These are phyloP conservation scores for Neonothopanus nambi DNA, from an alignment of 1,284 basidiomycete species.

Conservation along the genomic window DNA sequence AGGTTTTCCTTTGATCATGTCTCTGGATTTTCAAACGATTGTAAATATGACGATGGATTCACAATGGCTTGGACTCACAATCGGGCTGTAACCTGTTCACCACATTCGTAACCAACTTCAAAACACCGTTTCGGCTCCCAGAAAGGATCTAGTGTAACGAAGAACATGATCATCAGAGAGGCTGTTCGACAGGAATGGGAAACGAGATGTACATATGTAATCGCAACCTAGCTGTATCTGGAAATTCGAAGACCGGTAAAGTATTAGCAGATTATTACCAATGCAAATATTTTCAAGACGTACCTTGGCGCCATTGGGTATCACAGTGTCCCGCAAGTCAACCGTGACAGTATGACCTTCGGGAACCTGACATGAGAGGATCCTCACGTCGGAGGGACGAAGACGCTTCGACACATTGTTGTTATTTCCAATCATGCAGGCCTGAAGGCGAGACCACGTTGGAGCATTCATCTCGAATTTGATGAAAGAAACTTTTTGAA, in stretches of 20 bases:
- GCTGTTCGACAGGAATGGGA: background rate
- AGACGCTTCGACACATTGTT: background rate
- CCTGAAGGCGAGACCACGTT: slow-evolving; percentile 6
- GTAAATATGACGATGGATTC: too few species aligned
- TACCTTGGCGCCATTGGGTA: background rate
- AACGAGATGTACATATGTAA: background rate
- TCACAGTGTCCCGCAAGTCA: background rate
- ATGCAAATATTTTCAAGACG: background rate
- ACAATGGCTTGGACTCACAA: too few species aligned
- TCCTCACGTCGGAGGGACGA: background rate
- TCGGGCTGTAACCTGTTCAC: too few species aligned
- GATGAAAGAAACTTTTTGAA: background rate
- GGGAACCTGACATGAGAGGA: background rate
- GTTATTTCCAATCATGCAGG: background rate
- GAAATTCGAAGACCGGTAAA: background rate
- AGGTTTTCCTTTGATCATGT: too few species aligned
- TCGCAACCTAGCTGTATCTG: slow-evolving; percentile 5
- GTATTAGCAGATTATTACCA: background rate
- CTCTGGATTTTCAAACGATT: too few species aligned
- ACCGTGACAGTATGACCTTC: background rate
- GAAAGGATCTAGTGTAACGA: background rate
- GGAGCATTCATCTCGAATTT: slow-evolving; percentile 7
- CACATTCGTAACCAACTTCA: background rate
- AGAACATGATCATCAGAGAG: too few species aligned
- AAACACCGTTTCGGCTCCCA: background rate